Evolutionary conservation across 1,284 basidiomycete genomes (phyloP).

Genomic region (Psilocybe mexicana): DNA sequence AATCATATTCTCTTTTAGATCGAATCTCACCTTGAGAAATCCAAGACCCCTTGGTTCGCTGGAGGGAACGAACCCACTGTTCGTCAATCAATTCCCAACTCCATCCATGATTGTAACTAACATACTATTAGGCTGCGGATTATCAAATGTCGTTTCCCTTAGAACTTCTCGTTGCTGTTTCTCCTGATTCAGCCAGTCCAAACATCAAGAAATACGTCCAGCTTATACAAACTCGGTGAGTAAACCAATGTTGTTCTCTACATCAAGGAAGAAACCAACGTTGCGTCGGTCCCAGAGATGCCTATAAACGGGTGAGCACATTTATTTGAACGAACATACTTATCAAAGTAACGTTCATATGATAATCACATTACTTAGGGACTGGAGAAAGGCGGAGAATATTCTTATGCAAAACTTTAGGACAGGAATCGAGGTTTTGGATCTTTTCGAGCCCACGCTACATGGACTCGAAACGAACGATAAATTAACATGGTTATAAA

Average conservation of each 20-base stretch:
- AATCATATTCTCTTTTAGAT: slow-evolving; percentile 28
- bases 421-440: background rate
- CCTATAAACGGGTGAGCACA: slow-evolving; percentile 9
- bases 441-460: too few species aligned
- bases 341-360: background rate
- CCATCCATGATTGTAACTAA: background rate
- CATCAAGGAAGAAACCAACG: background rate
- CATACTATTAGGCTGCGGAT: slow-evolving; percentile 34
- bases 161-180: slow-evolving; percentile 24
- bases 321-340: background rate
- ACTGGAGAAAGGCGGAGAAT: slow-evolving; percentile 9
- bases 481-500: slow-evolving; percentile 7
- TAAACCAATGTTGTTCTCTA: background rate
- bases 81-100: background rate
- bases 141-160: slow-evolving; percentile 42
- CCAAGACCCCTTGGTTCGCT: slow-evolving; percentile 35
- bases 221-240: slow-evolving; percentile 33
- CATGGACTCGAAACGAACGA: background rate
- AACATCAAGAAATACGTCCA: slow-evolving; percentile 33
- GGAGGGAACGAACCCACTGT: slow-evolving; percentile 37
- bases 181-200: slow-evolving; percentile 24
- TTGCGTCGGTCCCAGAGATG: background rate
- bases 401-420: slow-evolving; percentile 9
- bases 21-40: slow-evolving; percentile 37
- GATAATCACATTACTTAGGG: background rate